Evolutionary conservation across 1,284 basidiomycete genomes (phyloP).

Genomic region (Trichosporon sp.): DNA sequence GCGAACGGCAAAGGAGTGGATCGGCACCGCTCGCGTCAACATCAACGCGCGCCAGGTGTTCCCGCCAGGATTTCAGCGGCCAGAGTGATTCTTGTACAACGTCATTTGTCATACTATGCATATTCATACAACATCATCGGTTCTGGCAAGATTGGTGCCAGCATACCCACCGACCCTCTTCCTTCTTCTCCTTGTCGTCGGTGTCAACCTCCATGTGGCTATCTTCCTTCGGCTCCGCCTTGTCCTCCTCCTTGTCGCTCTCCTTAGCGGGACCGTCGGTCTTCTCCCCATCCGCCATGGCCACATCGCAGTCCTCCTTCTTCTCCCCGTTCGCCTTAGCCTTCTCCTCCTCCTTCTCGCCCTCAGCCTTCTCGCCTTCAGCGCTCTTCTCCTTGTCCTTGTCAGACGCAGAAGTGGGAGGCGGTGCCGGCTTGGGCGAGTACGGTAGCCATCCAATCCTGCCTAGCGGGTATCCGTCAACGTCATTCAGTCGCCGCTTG

Average conservation of each 20-base stretch:
- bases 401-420: background rate
- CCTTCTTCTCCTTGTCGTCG: background rate
- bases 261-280: background rate
- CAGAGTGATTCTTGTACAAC: background rate
- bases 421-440: background rate
- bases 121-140: background rate
- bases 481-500: slow-evolving; percentile 6
- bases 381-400: background rate
- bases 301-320: background rate
- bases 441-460: slow-evolving; percentile 6
- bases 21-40: slow-evolving; percentile 57
- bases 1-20: slow-evolving; percentile 57
- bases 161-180: slow-evolving; percentile 13
- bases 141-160: slow-evolving; percentile 12
- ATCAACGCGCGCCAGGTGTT: slow-evolving; percentile 78
- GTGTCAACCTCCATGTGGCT: background rate
- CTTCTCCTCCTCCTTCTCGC: background rate
- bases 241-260: slow-evolving; percentile 35
- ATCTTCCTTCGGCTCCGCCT: background rate
- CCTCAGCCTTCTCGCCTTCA: background rate
- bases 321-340: slow-evolving; percentile 34
- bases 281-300: background rate
- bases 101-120: background rate
- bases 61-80: slow-evolving; percentile 32
- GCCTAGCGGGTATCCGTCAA: slow-evolving; percentile 13